Base-by-base conservation (phyloP, 202 grass and related monocot genomes). In the Sporobolus alterniflorus region DNA sequence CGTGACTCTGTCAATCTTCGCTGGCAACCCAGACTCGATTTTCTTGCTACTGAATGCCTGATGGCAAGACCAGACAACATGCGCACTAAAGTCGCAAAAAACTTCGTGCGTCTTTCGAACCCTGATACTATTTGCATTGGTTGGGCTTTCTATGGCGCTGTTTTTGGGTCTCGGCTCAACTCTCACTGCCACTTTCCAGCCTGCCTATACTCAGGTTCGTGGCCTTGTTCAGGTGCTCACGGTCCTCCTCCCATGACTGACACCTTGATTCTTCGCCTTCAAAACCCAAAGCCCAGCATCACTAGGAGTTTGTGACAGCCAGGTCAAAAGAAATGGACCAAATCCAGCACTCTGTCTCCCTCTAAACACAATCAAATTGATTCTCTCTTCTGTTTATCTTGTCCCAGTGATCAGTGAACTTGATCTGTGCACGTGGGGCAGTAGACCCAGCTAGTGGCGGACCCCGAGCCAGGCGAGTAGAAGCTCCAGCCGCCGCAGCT, bases 121-220 rank as follows among this genome's bases (percentile, higher is more conserved):
- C 25, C 24, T 31, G 52, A n/a, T 9, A 55, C 24, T 9, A 67
- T 44, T 47, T 18, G 41, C 46, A 47, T 55, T 47, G 42, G 56
- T 40, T 51, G 68, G 80, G 56, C 80, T 46, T 82, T 82, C 39
- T 30, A 74, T 22, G 80, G 69, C 57, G 46, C 29, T 69, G 50
- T 44, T 31, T n/a, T 30, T 33, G 51, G 50, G 78, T 39, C 16
- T 33, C 49, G 66, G 78, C 51, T 71, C 12, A 54, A 14, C 40
- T 79, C 5, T 17, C 8, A 13, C 31, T 32, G 21, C 20, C 13
- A 47, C 54, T 59, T 78, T 57, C 61, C 30, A 67, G 61, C 61
- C 39, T 17, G 61, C 61, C 52, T 11, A 61, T 12, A 33, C 29
- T 56, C 9, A 21, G 16, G 16, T 32, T 21, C 22, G 12, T 71